Evolutionary conservation across 805 yeast species (phyloP), one percentile per base, ranked within the genome.

Genomic region (Saccharomycopsis babjevae): DNA sequence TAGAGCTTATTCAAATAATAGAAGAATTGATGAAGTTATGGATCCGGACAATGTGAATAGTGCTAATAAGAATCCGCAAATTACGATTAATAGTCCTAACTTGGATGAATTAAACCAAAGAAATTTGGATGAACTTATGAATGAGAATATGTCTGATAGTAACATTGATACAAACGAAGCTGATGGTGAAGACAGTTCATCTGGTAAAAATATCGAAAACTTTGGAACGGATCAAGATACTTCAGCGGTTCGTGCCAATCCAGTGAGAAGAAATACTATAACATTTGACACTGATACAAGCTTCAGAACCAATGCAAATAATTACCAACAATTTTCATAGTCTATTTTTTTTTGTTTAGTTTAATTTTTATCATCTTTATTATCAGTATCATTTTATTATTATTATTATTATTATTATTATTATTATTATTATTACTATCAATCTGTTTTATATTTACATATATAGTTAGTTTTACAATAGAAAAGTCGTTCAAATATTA

Each of bases 221-320:
- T n/a, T 18, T 6, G 25, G 46, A 5, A n/a, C n/a, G 7, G 22
- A 46, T 5, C 22, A 42, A 40, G 30, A 36, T 30, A 34, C 46
- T 28, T 25, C 28, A 10, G 42, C 28, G 38, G 16, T 13, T 18
- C 18, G 52, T 22, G 52, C 16, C 13, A 46, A 46, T 10, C 52
- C 57, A 18, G 8, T n/a, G 5, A 55, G 60, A 46, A 61, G 54
- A 30, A 54, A 56, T 39, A 57, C 62, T 13, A 62, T 62, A 32
- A 59, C 60, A 7, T 62, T 62, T 55, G 52, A 57, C 56, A 54
- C 56, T 3, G 62, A 57, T 34, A 62, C 64, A 20, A 62, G 61
- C 36, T 62, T 59, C 40, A 50, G 40, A 13, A 57, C 64, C 7
- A 62, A 62, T 25, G 18, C 46, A 28, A 54, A 57, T 1, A 57